Evolutionary conservation across 2,329 filamentous ascomycete species (phyloP).

Genomic region (Aspergillus fructus): DNA sequence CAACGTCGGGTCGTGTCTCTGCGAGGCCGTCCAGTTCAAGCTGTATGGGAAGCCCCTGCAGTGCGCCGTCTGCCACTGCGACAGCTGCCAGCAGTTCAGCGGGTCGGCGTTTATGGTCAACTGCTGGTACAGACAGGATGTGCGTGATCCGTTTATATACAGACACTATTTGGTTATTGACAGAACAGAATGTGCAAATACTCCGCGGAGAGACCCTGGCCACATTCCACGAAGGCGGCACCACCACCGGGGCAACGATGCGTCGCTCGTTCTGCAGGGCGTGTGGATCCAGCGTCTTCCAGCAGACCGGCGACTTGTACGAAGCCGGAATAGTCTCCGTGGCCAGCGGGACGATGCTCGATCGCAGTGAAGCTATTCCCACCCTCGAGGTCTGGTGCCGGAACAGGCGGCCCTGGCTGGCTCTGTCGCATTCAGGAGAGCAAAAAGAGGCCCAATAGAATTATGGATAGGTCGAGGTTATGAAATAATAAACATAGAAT

Average conservation of each 20-base stretch:
- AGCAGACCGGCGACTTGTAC: not conserved
- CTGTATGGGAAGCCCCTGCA: slow-evolving; percentile 14
- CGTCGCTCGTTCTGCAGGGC: slow-evolving; percentile 20
- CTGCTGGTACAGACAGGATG: slow-evolving; percentile 3
- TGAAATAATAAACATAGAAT: too few relatives aligned
- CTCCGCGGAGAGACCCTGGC: slow-evolving; percentile 13
- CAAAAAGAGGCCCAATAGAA: slow-evolving; percentile 3
- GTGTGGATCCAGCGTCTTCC: slow-evolving; percentile 20
- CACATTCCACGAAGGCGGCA: slow-evolving; percentile 16
- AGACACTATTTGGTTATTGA: too few relatives aligned
- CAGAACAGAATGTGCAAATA: not conserved
- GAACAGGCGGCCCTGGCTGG: slow-evolving; percentile 8
- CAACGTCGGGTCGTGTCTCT: slow-evolving; percentile 23
- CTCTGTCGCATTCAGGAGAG: not conserved
- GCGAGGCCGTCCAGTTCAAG: slow-evolving; percentile 20
- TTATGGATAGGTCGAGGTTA: too few relatives aligned
- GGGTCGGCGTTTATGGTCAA: slow-evolving; percentile 24
- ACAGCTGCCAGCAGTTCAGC: slow-evolving; percentile 23
- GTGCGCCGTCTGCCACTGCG: slow-evolving; percentile 23
- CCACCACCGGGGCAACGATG: slow-evolving; percentile 10
- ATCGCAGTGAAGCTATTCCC: slow-evolving; percentile 1
- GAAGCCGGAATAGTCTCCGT: slow-evolving; percentile 1
- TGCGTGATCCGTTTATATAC: too few relatives aligned
- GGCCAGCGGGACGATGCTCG: slow-evolving; percentile 16
- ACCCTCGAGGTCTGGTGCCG: slow-evolving; percentile 4